Conservation (phyloP, 192 early-diverging fungal genomes). For the Coemansia reversa region DNA sequence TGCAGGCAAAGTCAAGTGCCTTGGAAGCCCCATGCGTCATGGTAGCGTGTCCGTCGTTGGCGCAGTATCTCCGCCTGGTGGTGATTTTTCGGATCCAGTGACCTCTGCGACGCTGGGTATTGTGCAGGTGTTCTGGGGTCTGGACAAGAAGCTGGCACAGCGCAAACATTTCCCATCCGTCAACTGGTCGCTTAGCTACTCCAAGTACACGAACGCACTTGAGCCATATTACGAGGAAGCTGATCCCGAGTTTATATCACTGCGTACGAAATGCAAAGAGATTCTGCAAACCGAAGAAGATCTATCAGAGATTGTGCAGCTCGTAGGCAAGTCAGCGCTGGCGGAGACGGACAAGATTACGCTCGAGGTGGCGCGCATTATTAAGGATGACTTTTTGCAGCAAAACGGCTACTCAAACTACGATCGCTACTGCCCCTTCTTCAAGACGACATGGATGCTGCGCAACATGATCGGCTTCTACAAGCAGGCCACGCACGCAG, state of each 20-base stretch:
- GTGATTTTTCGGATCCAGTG: slow-evolving; percentile 99
- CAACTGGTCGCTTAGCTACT: slow-evolving; percentile 98
- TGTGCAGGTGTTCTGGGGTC: slow-evolving; percentile 99
- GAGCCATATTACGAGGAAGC: slow-evolving; percentile 93
- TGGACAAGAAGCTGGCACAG: slow-evolving; percentile 99
- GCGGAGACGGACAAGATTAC: slow-evolving; percentile 99
- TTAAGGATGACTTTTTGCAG: slow-evolving; percentile 99
- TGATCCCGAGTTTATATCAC: slow-evolving; percentile 89
- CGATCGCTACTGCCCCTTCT: slow-evolving; percentile 99
- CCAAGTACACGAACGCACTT: slow-evolving; percentile 97
- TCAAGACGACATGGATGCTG: slow-evolving; percentile 98
- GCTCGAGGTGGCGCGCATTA: slow-evolving; percentile 93
- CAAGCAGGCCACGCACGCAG: slow-evolving; percentile 89
- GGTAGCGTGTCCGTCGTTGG: slow-evolving; percentile 98
- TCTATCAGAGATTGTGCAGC: slow-evolving; percentile 98
- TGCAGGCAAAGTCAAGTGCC: slow-evolving; percentile 94
- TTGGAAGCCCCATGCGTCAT: slow-evolving; percentile 90
- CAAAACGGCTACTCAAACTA: slow-evolving; percentile 99
- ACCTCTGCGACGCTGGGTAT: slow-evolving; percentile 96
- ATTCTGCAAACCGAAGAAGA: slow-evolving; percentile 99
- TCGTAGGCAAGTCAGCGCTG: slow-evolving; percentile 93
- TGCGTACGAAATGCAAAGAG: slow-evolving; percentile 95
- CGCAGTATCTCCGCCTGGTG: slow-evolving; percentile 99
- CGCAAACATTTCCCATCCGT: slow-evolving; percentile 99
- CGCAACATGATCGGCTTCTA: slow-evolving; percentile 98